Conservation (phyloP, 305 asterid species). For the Galium porrigens region DNA sequence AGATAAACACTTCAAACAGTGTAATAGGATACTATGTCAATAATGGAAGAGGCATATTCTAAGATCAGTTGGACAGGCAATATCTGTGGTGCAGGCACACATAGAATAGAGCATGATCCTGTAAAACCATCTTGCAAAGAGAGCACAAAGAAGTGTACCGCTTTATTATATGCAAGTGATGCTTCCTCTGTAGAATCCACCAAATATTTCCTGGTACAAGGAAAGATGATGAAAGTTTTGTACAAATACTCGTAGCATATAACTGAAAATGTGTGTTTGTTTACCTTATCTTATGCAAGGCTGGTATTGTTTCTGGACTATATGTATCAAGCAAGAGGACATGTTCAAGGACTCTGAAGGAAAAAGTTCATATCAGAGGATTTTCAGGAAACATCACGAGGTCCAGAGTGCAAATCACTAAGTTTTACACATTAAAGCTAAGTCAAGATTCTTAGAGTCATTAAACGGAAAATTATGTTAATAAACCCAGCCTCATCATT, state of each 20-base stretch:
- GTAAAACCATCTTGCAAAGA: neutral
- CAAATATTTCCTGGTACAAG: conserved; percentile 53
- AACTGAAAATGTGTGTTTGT: neutral
- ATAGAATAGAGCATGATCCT: neutral
- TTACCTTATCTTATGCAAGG: conserved; percentile 85
- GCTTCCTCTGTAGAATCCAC: conserved; percentile 90
- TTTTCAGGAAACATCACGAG: neutral
- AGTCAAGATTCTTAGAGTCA: neutral
- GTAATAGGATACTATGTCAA: neutral
- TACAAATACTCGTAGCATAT: neutral
- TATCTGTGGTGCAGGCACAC: neutral
- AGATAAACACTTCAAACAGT: conserved; percentile 2
- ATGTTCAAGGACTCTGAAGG: conserved; percentile 65
- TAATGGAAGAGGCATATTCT: neutral
- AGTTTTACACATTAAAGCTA: neutral
- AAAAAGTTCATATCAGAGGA: neutral
- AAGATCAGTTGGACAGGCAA: neutral
- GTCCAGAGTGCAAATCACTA: neutral
- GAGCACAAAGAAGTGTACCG: conserved; percentile 33
- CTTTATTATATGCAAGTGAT: conserved; percentile 87
- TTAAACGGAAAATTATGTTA: neutral
- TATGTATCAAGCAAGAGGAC: conserved; percentile 89
- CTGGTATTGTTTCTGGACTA: conserved; percentile 73
- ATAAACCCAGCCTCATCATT: neutral
- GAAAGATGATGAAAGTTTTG: conserved; percentile 10